Evolutionary conservation across 805 yeast species (phyloP), one percentile per base, ranked within the genome.

Genomic region (Kodamaea nitidulidarum): DNA sequence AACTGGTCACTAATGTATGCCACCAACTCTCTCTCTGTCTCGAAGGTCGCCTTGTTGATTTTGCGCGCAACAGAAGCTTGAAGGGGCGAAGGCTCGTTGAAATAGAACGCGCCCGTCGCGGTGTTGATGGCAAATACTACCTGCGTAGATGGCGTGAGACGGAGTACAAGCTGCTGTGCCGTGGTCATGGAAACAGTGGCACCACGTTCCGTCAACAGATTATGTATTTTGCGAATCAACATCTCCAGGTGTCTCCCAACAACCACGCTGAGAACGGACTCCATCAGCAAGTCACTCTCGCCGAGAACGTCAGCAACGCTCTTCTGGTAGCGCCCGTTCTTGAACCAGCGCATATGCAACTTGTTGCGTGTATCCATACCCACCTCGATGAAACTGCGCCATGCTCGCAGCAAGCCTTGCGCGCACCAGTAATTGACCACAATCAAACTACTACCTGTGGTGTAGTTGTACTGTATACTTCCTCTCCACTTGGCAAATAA

Each of bases 401-500:
- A 68, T 35, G 69, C 63, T 22, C 70, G 73, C 17, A 64, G 59
- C 32, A 74, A 63, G 41, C 65, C 67, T 7, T 72, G 66, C 20
- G 52, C 48, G 15, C 54, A 43, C 91, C 95, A 86, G 58, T 84
- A 86, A 35, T 75, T 72, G 2, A 85, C 65, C 3, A 70, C 56
- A 9, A 86, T 73, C 15, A 71, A 58, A 17, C 79, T 73, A 39
- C 71, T 68, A 7, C 76, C 79, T 6, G 31, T 37, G 41, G 69
- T 70, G 52, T 78, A 79, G 14, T 72, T 66, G 56, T 78, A 84
- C 31, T 76, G 75, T 31, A 86, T 54, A 35, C 75, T 76, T 7
- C 78, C 73, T 37, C 77, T 67, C 88, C 88, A 83, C 40, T 67
- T 67, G 33, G 66, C 52, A 46, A 76, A 67, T 21, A 54, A 42